phyloP scores from a whole-genome alignment of 2,329 filamentous ascomycete species.

The Exophiala alcalophila region DNA sequence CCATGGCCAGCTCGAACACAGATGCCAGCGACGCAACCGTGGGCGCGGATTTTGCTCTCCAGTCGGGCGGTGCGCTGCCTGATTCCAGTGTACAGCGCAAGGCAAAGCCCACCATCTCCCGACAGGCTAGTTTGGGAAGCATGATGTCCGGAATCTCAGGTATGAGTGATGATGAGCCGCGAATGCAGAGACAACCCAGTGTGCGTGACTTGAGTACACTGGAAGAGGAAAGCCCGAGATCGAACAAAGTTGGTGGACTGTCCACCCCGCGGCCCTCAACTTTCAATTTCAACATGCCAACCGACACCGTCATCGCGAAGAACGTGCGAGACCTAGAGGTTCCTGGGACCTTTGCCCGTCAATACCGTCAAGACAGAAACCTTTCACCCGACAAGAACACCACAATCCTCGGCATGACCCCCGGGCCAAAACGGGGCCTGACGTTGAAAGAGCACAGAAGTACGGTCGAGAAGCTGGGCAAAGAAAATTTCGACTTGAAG shows the following conservation, averaged over 20 bases:
- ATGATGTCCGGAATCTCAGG: conserved; percentile 70
- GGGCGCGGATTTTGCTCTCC: conserved; percentile 75
- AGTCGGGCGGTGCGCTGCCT: conserved; percentile 73
- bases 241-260: conserved; percentile 46
- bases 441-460: conserved; percentile 97
- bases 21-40: conserved; percentile 71
- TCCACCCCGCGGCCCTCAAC: conserved; percentile 67
- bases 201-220: conserved; percentile 55
- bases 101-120: conserved; percentile 54
- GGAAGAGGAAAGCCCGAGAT: conserved; percentile 53
- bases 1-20: conserved; percentile 52
- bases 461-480: conserved; percentile 91
- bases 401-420: conserved; percentile 42
- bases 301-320: conserved; percentile 82
- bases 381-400: conserved; percentile 58
- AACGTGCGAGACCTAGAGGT: conserved; percentile 89
- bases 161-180: conserved; percentile 48
- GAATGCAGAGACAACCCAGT: conserved; percentile 42
- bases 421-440: conserved; percentile 59
- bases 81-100: conserved; percentile 38
- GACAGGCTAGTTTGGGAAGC: conserved; percentile 83
- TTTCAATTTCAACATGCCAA: conserved; percentile 61
- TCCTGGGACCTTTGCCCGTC: conserved; percentile 79
- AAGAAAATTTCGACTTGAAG: conserved; percentile 97
- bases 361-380: conserved; percentile 74